phyloP scores from a whole-genome alignment of 257 asterid genomes.

The Nicotiana sylvestris region DNA sequence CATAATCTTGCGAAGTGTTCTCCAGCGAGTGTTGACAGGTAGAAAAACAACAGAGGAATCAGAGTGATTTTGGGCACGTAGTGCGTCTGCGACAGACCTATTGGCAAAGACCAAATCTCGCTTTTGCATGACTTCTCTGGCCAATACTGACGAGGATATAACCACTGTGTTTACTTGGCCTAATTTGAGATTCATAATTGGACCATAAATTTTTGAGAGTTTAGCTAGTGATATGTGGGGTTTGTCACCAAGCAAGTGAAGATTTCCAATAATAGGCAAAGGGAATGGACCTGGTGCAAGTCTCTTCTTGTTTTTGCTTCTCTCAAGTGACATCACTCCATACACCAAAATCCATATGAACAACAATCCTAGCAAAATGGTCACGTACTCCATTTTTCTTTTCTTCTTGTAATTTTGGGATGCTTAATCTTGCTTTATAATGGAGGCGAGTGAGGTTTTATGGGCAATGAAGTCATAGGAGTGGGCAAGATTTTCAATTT shows the following conservation, averaged over 20 bases:
- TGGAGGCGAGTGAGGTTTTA: too few relatives aligned
- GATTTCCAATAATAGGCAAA: conserved; percentile 63
- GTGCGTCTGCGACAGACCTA: conserved; percentile 40
- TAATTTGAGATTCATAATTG: conserved; percentile 60
- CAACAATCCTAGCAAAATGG: conserved; percentile 33
- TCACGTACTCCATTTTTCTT: conserved; percentile 20
- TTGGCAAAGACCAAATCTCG: conserved; percentile 63
- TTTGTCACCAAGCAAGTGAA: conserved; percentile 61
- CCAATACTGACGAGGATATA: conserved; percentile 52
- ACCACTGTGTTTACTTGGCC: conserved; percentile 55
- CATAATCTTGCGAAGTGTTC: conserved; percentile 53
- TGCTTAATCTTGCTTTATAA: too few relatives aligned
- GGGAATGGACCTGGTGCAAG: conserved; percentile 45
- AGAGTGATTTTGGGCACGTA: conserved; percentile 54
- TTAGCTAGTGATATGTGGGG: conserved; percentile 65
- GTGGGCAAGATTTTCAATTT: too few relatives aligned
- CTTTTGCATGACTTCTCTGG: conserved; percentile 57
- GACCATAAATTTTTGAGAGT: conserved; percentile 57
- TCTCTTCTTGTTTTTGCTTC: conserved; percentile 9
- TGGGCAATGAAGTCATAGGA: too few relatives aligned
- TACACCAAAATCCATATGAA: conserved; percentile 18
- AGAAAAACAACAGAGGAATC: conserved; percentile 64
- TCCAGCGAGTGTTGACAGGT: conserved; percentile 58
- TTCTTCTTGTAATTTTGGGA: too few relatives aligned
- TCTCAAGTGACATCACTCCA: not conserved